phyloP scores from a whole-genome alignment of 441 rosid genomes.

The Rhodomyrtus psidioides region DNA sequence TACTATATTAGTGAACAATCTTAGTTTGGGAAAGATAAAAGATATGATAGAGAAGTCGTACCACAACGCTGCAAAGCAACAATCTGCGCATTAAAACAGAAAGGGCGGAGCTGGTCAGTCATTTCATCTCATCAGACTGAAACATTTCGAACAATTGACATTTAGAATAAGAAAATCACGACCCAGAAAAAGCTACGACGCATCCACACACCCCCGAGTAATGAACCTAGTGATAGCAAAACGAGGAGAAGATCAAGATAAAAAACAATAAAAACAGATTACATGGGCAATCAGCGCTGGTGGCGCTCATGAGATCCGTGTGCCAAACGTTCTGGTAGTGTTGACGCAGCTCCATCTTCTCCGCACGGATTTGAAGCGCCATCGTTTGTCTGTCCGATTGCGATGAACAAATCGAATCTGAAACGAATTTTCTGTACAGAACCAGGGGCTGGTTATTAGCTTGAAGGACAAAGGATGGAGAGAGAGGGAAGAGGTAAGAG shows the following conservation, averaged over 20 bases:
- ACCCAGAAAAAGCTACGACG: neutral
- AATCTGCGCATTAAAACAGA: constrained; percentile 21
- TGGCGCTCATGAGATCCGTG: constrained; percentile 24
- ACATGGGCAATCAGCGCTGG: constrained; percentile 28
- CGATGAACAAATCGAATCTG: neutral
- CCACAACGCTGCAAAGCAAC: constrained; percentile 32
- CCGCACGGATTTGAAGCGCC: constrained; percentile 8
- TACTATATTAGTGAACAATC: neutral
- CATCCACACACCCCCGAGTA: neutral
- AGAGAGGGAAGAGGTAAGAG: neutral
- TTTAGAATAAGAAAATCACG: neutral
- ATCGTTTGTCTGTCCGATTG: neutral
- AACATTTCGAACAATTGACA: neutral
- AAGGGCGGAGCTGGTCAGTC: neutral
- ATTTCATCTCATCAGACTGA: neutral
- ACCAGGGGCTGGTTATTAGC: neutral
- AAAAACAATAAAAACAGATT: neutral
- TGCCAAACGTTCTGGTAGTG: constrained; percentile 39
- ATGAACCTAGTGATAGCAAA: neutral
- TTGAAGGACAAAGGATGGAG: neutral
- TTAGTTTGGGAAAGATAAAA: neutral
- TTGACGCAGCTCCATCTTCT: constrained; percentile 32
- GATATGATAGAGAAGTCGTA: constrained; percentile 2
- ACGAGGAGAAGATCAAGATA: neutral
- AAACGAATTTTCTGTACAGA: neutral